Base-by-base conservation (phyloP, 176 grass and related monocot genomes). In the Pontederia paniculata region DNA sequence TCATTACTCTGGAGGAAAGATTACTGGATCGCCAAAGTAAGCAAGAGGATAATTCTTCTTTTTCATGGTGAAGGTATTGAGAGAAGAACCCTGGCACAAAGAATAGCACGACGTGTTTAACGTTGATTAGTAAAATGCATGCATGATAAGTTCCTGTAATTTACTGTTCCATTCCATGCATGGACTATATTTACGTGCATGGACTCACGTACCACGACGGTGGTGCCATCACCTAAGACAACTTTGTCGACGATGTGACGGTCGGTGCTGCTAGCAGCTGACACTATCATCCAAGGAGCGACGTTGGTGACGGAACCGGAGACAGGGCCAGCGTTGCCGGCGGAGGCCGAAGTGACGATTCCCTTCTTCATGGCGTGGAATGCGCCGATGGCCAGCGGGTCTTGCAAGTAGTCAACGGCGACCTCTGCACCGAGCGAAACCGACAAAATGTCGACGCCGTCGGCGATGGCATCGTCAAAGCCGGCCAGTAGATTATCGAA, bases 391-490 rank as follows among this genome's bases (percentile, higher is more conserved):
- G 72, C 78, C 0, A 47, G 17, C 8, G 23, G 2, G 37, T 76
- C 72, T 4, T 20, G 15, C 54, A 70, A 70, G 53, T 75, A 70
- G 19, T 17, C 50, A 14, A 0, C 0, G 12, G 63, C 25, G 8
- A 41, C 6, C 31, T 7, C n/a, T n/a, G n/a, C 0, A 7, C 78
- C 72, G 2, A 81, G 25, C 12, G 78, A 81, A 18, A 71, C 17
- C 42, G 72, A 81, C 22, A 81, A 54, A 66, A 81, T 2, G 67
- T 81, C 78, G 12, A 81, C 72, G 21, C 78, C 72, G 49, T 81
- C 78, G 42, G 47, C 71, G 45, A 81, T 53, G 17, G 78, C 78
- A 15, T 81, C 60, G 17, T 81, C 66, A 54, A 71, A 74, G 8
- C 45, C 78, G 0, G 78, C 72, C 9, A 81, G 60, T 41, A 81